Conservation (phyloP, 2,329 filamentous ascomycete genomes). For the Alternaria solani region DNA sequence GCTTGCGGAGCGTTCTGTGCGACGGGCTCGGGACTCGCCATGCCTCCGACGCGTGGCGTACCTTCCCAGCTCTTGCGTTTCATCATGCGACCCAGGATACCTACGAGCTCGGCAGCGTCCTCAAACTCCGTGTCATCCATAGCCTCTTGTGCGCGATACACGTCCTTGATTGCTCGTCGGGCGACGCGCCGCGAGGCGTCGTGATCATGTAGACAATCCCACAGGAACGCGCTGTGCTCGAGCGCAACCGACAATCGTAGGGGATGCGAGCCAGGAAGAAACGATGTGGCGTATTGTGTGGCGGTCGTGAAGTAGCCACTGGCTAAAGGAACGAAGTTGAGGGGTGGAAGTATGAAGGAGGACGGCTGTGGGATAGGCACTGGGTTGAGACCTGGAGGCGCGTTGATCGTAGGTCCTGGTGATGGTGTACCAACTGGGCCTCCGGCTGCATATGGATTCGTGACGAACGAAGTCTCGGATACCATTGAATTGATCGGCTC, state of each 20-base stretch:
- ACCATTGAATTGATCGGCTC: constrained; percentile 59
- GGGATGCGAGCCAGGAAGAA: constrained; percentile 88
- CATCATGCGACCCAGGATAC: constrained; percentile 87
- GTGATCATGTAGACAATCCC: constrained; percentile 87
- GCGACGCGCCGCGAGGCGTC: constrained; percentile 79
- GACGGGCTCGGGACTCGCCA: constrained; percentile 41
- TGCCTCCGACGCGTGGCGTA: constrained; percentile 45
- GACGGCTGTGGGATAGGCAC: constrained; percentile 58
- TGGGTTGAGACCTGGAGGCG: constrained; percentile 56
- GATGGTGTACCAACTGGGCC: constrained; percentile 54
- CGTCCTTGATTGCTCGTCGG: constrained; percentile 83
- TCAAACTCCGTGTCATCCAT: constrained; percentile 97
- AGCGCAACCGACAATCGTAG: constrained; percentile 88
- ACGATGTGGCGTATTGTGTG: constrained; percentile 73
- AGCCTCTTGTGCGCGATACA: constrained; percentile 88
- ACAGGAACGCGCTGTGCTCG: constrained; percentile 91
- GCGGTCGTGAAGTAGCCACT: constrained; percentile 83
- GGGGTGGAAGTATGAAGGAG: constrained; percentile 79
- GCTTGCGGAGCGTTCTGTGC: constrained; percentile 25
- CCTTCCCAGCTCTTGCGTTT: constrained; percentile 64
- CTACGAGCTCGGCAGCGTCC: constrained; percentile 88
- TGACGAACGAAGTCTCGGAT: constrained; percentile 60
- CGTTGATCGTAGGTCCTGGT: constrained; percentile 51
- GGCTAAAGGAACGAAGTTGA: constrained; percentile 85
- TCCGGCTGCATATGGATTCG: constrained; percentile 56